A percentile compares a stretch with the other conserved stretches of the same genome.
Conservation (phyloP, 148 eudicot species). For the Nyssa sinensis region DNA sequence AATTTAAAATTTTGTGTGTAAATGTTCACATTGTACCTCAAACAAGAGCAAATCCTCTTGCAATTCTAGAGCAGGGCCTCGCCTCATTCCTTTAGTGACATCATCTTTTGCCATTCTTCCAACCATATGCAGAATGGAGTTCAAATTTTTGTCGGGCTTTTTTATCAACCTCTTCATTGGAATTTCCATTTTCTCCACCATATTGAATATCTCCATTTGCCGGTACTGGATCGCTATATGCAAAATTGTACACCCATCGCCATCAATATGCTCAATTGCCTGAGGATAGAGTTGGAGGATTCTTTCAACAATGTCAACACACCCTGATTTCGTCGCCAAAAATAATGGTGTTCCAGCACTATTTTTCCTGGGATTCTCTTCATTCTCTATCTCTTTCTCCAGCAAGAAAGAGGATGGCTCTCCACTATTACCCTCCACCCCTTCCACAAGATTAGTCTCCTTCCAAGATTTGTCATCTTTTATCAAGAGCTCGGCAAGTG, state of each 20-base stretch:
- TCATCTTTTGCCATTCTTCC: neutral
- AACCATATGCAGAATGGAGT: too few species aligned
- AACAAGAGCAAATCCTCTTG: too few species aligned
- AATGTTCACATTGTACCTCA: too few species aligned
- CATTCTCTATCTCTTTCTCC: too few species aligned
- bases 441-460: too few species aligned
- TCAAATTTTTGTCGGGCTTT: neutral
- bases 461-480: too few species aligned
- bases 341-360: neutral
- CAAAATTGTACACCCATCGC: neutral
- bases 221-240: conserved; percentile 7
- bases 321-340: neutral
- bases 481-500: too few species aligned
- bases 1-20: too few species aligned
- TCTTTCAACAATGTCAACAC: neutral
- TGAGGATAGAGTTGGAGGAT: neutral
- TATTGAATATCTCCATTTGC: neutral
- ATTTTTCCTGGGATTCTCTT: too few species aligned
- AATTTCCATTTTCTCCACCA: too few species aligned
- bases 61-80: conserved; percentile 3
- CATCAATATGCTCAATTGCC: conserved; percentile 11
- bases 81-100: neutral
- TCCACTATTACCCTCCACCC: too few species aligned
- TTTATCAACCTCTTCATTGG: neutral
- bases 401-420: too few species aligned